A percentile compares a stretch with the other conserved stretches of the same genome.
Conservation (phyloP, 2,329 filamentous ascomycete genomes). For the Phaeosphaeria sp. region DNA sequence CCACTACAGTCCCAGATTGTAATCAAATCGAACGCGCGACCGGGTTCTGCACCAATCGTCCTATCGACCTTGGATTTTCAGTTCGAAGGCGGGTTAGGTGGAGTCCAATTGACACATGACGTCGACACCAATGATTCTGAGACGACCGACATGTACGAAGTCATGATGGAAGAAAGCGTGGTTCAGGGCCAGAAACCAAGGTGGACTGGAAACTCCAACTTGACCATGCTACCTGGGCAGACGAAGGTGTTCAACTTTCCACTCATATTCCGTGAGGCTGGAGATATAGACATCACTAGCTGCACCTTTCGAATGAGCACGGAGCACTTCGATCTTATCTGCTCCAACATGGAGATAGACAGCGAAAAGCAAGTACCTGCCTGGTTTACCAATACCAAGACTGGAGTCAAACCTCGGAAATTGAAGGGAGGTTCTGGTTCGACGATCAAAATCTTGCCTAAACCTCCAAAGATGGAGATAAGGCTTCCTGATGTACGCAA, state of each 20-base stretch:
- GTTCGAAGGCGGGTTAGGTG: conserved; percentile 57
- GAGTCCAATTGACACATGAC: conserved; percentile 40
- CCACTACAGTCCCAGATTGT: conserved; percentile 62
- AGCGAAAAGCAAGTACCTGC: conserved; percentile 23
- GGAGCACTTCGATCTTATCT: conserved; percentile 71
- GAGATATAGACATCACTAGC: conserved; percentile 72
- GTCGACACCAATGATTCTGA: conserved; percentile 11
- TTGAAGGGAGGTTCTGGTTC: conserved; percentile 49
- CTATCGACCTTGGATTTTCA: conserved; percentile 58
- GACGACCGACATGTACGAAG: conserved; percentile 22
- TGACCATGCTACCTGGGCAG: conserved; percentile 71
- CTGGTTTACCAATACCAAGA: conserved; percentile 44
- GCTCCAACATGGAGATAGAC: conserved; percentile 60
- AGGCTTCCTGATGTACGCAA: conserved; percentile 65
- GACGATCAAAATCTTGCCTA: conserved; percentile 76
- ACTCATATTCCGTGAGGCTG: conserved; percentile 79
- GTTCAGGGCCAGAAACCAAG: conserved; percentile 38
- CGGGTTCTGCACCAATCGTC: conserved; percentile 53
- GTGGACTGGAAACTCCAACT: conserved; percentile 65
- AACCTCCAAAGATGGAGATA: conserved; percentile 90
- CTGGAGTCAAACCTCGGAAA: conserved; percentile 33
- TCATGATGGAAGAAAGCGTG: conserved; percentile 35
- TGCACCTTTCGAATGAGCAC: conserved; percentile 69
- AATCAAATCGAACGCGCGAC: conserved; percentile 57
- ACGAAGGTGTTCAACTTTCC: conserved; percentile 74